These are phyloP conservation scores for Letharia lupina DNA, from an alignment of 495 filamentous ascomycete genomes.

Conservation along the genomic window DNA sequence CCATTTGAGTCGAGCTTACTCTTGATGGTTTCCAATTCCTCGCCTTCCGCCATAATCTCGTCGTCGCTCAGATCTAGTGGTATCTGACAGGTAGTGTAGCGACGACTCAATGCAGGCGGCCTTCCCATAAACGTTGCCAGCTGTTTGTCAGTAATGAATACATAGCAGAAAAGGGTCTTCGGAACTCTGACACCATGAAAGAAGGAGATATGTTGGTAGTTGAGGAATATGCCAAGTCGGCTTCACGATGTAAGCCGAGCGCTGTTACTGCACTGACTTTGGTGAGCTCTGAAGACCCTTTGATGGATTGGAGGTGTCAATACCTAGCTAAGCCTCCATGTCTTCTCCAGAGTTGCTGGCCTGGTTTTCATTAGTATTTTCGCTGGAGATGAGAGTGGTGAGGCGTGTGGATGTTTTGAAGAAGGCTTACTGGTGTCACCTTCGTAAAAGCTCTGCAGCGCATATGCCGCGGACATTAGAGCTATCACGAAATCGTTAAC, in stretches of 20 bases:
- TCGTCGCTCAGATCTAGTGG: slow-evolving; percentile 52
- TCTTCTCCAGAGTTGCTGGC: slow-evolving; percentile 45
- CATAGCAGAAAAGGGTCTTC: slow-evolving; percentile 45
- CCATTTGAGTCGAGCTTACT: slow-evolving; percentile 42
- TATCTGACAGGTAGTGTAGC: slow-evolving; percentile 46
- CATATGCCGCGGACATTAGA: slow-evolving; percentile 37
- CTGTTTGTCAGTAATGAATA: slow-evolving; percentile 45
- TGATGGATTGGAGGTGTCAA: too few species aligned
- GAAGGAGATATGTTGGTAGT: slow-evolving; percentile 29
- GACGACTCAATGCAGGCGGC: slow-evolving; percentile 47
- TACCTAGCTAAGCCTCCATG: slow-evolving; percentile 3
- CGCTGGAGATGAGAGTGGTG: too few species aligned
- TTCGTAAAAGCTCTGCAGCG: slow-evolving; percentile 39
- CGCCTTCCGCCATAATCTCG: slow-evolving; percentile 40
- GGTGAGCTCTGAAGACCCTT: not conserved
- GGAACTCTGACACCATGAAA: slow-evolving; percentile 44
- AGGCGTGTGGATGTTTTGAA: not conserved
- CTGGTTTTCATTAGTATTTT: slow-evolving; percentile 22
- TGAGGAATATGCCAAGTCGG: slow-evolving; percentile 30
- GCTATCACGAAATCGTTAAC: slow-evolving; percentile 43
- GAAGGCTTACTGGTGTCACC: slow-evolving; percentile 44
- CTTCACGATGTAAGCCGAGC: slow-evolving; percentile 50
- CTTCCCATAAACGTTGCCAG: slow-evolving; percentile 49
- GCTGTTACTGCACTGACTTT: slow-evolving; percentile 35
- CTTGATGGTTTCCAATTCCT: slow-evolving; percentile 36